Evolutionary conservation across 164 flowering plant genomes (phyloP), one percentile per base, ranked within the genome.

Genomic region (Nymphaea thermarum): DNA sequence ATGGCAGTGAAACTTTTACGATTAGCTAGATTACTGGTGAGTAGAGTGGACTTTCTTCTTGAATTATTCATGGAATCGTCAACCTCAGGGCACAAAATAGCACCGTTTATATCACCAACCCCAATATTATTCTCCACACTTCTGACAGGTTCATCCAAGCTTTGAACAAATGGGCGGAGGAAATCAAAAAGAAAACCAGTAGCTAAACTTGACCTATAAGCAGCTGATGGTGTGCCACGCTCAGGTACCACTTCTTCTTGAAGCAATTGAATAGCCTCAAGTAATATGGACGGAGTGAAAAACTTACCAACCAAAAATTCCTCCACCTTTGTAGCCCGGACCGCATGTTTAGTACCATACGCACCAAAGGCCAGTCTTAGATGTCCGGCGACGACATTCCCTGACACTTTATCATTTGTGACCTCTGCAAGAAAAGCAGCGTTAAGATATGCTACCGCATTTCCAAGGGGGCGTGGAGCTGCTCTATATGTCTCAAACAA

Each of bases 391-490:
- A 78, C 51, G 70, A 74, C 45, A 47, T 68, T 77, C 51, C 71
- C 73, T 62, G 75, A 70, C 43, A 60, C 44, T 61, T 77, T 66
- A 68, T 55, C 62, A 43, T 62, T 63, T 66, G 86, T 80, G 65
- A 84, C 72, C 74, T 84, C 79, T 68, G 86, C 90, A 73, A 85
- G 73, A 75, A 93, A 91, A 67, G 97, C 96, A 71, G 96, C 93
- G 80, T 89, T 85, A 64, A 91, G 62, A 78, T 91, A 91, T 4
- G 98, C 75, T 73, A 93, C 72, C 59, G 96, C 91, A 81, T 82
- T 89, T 70, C 97, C 97, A 43, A 85, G 85, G 16, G 97, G 93
- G n/a, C 97, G 85, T n/a, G 97, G 90, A 45, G 97, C 81, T 67
- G 96, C 89, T 73, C 98, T 79, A 72, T 82, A 93, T 5, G 94